These are phyloP conservation scores for Phalaenopsis equestris DNA, from an alignment of 106 monocot species.

Conservation along the genomic window DNA sequence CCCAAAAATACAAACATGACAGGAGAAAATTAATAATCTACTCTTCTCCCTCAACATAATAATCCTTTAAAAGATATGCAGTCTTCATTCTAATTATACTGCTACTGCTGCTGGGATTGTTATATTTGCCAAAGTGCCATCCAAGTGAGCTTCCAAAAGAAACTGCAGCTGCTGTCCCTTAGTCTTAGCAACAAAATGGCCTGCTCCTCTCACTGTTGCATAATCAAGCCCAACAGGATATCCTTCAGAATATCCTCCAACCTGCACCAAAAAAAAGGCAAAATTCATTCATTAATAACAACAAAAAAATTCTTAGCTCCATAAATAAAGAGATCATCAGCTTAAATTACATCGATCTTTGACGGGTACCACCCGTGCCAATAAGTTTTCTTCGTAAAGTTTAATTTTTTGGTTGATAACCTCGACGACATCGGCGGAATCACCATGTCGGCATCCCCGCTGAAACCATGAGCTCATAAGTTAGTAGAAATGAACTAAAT, in stretches of 20 bases:
- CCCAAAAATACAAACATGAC: too few relatives aligned
- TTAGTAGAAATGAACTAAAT: neutral
- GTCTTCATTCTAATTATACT: neutral
- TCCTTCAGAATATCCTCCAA: constrained; percentile 1
- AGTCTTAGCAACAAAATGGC: constrained; percentile 9
- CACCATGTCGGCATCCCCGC: constrained; percentile 11
- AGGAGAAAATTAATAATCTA: neutral
- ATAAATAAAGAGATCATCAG: neutral
- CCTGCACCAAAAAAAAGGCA: neutral
- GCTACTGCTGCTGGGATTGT: neutral
- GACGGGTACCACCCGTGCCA: constrained; percentile 7
- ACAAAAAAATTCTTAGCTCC: neutral
- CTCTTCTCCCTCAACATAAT: neutral
- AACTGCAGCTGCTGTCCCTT: constrained; percentile 1
- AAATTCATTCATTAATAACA: neutral
- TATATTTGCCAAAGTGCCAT: neutral
- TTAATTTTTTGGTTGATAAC: neutral
- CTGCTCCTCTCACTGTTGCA: constrained; percentile 13
- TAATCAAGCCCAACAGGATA: neutral
- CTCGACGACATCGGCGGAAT: constrained; percentile 11
- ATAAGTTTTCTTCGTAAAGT: neutral
- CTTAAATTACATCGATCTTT: neutral
- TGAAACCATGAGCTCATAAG: neutral
- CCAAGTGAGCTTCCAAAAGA: neutral
- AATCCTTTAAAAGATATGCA: neutral